Base-by-base conservation (phyloP, 2,329 filamentous ascomycete species). In the Aspergillus glaucus region DNA sequence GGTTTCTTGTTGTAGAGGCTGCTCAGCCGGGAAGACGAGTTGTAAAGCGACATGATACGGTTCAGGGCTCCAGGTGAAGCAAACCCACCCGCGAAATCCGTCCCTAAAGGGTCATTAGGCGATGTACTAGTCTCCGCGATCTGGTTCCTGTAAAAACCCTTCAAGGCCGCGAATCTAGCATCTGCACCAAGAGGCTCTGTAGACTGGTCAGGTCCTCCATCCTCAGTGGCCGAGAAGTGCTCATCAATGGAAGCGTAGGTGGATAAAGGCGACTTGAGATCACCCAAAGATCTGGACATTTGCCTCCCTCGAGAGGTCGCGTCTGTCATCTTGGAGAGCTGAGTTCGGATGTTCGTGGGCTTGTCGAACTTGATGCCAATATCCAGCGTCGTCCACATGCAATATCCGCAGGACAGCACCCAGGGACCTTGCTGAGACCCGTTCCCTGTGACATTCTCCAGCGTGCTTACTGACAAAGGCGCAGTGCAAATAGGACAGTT, bases 11-110 rank as follows among this genome's bases (percentile, higher is more conserved):
- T 79, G 56, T 70, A 70, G 26, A 80, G 75, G 46, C 75, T 79
- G 54, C 76, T 81, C 47, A 81, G 79, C 0, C 64, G 57, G 6
- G 76, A 76, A 0, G 68, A 67, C 2, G 67, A 70, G 0, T 87
- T 88, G 70, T 96, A 96, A 22, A 96, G 75, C 53, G 83, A 91
- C 88, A 96, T 94, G 61, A 97, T 93, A 28, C 92, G 84, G 22
- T 87, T 85, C 47, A 96, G 74, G 8, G 89, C 87, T 4, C 83
- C 86, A 0, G 92, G 91, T 0, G 91, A 95, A 26, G 78, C 79
- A 68, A 83, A 85, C 40, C 74, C 75, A 53, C 56, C 53, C 1
- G 64, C 66, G 45, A 69, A 64, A 40, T 72, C 69, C 0, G 65
- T 61, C 8, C 85, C 84, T 24, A 82, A 69, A 43, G 69, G 68